Conservation (phyloP, 139 green algal species). For the Desmodesmus armatus region DNA sequence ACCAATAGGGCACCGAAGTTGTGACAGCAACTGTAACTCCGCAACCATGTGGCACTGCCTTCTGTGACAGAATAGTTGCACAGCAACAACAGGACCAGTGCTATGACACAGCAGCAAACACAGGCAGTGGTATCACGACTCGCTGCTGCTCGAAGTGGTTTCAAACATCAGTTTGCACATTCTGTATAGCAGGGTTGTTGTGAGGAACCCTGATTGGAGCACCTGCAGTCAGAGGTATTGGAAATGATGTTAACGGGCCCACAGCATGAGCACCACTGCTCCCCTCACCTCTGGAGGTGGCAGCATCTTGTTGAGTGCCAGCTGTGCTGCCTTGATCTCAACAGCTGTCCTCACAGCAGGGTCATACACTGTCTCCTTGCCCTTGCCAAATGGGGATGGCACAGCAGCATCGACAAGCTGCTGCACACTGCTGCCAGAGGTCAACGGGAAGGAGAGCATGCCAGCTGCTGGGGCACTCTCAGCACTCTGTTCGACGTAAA, state of each 20-base stretch:
- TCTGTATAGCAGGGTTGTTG: too few species aligned
- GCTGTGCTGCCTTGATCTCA: conserved; percentile 4
- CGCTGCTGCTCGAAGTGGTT: too few species aligned
- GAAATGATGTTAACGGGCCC: not conserved
- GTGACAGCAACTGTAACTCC: too few species aligned
- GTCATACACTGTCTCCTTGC: not conserved
- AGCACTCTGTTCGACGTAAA: not conserved
- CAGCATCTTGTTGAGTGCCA: not conserved
- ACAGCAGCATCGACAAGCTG: not conserved
- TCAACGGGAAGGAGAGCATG: not conserved
- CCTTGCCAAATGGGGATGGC: not conserved
- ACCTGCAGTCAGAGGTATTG: too few species aligned
- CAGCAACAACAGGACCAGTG: not conserved
- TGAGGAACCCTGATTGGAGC: not conserved
- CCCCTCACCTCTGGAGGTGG: not conserved
- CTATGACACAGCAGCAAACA: too few species aligned
- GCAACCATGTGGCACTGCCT: not conserved
- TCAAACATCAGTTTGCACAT: too few species aligned
- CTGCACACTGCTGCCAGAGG: not conserved
- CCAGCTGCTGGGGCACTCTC: not conserved
- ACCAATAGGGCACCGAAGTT: too few species aligned
- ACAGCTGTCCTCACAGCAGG: not conserved
- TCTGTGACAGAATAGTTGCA: not conserved
- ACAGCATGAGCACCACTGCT: not conserved
- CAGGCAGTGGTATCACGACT: too few species aligned